These are phyloP conservation scores for Bipolaris victoriae DNA, from an alignment of 2,329 filamentous ascomycete species.

Conservation along the genomic window DNA sequence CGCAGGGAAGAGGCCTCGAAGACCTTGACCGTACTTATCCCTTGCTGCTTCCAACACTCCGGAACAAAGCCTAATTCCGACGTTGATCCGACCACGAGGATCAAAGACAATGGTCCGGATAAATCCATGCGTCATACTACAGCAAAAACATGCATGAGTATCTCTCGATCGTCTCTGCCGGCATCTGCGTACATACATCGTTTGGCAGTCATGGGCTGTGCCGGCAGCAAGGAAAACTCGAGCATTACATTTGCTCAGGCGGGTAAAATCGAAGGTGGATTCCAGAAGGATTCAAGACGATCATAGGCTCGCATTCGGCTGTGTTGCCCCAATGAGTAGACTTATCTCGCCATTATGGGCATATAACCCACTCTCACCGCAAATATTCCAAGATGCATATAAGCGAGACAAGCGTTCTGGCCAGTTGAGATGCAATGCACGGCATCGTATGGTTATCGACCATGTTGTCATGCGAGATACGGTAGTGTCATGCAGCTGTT, in stretches of 20 bases:
- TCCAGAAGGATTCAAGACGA: not conserved
- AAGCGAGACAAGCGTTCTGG: constrained; percentile 4
- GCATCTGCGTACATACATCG: not conserved
- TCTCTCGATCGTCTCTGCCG: not conserved
- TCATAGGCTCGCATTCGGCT: constrained; percentile 1
- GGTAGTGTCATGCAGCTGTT: not conserved
- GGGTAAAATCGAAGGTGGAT: not conserved
- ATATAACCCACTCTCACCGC: not conserved
- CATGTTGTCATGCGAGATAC: not conserved
- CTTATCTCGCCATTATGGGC: not conserved
- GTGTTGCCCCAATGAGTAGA: not conserved
- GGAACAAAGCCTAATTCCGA: not conserved
- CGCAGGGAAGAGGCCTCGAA: not conserved
- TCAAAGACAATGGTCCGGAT: not conserved
- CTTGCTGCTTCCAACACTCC: not conserved
- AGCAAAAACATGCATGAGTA: not conserved
- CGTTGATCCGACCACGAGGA: not conserved
- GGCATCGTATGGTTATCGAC: not conserved
- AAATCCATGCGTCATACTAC: not conserved
- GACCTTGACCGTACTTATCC: not conserved
- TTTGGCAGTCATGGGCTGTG: not conserved
- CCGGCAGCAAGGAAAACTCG: not conserved
- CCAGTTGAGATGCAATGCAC: not conserved
- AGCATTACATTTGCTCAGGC: not conserved
- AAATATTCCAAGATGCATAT: not conserved